Base-by-base conservation (phyloP, 139 green algal species). In the Diplosphaera chodatii region DNA sequence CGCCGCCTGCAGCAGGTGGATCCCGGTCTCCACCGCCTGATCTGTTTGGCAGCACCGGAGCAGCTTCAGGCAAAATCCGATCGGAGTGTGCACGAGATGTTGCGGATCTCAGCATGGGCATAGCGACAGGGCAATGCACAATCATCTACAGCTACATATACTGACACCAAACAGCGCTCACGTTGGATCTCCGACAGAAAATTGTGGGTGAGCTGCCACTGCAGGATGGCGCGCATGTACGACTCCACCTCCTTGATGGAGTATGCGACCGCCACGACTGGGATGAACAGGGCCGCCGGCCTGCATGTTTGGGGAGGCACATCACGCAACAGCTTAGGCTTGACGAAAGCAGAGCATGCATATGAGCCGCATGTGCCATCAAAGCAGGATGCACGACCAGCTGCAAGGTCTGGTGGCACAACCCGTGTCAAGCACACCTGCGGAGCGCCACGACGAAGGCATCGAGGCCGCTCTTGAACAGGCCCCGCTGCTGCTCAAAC, bases 11-110 rank as follows among this genome's bases (percentile, higher is more conserved):
- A 76, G 40, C 20, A 41, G 40, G 4, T 22, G 21, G 21, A 76
- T 55, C 1, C 34, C 40, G 5, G 27, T 48, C 29, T 67, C 20
- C 22, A 66, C 37, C 3, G 40, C 6, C 4, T 30, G 20, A 6
- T 34, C 72, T 77, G 72, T 64, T 71, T 23, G 4, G n/a, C 22
- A 64, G 55, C 55, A 23, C 55, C 23, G 16, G 15, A 64, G 21
- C 21, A 23, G 8, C 55, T 64, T 30, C 55, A 4, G 55, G 22
- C 21, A 30, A 28, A 29, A 64, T 15, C n/a, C n/a, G 40, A 28
- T 28, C 18, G 67, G 3, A 29, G 21, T 4, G 21, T 18, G 3
- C 62, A 5, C 4, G 15, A 3, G n/a, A n/a, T n/a, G n/a, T n/a
- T n/a, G n/a, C n/a, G n/a, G n/a, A n/a, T n/a, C n/a, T n/a, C n/a